phyloP scores from a whole-genome alignment of 1,284 basidiomycete genomes.

The Puccinia triticina region DNA sequence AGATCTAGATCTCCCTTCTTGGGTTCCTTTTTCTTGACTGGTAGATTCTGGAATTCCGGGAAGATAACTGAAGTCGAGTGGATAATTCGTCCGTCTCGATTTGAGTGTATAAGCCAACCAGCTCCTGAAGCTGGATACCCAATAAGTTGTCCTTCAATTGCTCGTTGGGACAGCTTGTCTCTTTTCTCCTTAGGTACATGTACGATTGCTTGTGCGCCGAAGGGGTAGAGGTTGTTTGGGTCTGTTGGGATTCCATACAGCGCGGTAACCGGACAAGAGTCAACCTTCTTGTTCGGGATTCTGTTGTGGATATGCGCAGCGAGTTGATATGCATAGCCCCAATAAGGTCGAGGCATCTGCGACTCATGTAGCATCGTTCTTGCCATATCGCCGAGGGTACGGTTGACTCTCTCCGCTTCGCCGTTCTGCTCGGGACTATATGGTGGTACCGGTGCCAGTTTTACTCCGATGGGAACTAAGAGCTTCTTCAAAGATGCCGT shows the following conservation, averaged over 20 bases:
- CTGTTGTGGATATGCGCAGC: neutral
- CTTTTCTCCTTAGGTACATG: too few species aligned
- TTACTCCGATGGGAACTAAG: neutral
- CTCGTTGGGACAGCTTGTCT: neutral
- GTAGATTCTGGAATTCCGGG: too few species aligned
- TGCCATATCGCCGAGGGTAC: conserved; percentile 5
- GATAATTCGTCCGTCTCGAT: too few species aligned
- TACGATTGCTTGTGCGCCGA: too few species aligned
- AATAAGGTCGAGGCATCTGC: neutral
- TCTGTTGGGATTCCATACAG: neutral
- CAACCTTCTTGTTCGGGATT: neutral
- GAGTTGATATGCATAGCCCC: neutral
- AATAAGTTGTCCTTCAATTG: neutral
- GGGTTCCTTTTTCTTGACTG: too few species aligned
- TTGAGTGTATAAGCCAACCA: neutral
- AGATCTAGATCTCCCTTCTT: too few species aligned
- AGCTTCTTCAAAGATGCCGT: neutral
- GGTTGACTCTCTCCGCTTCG: conserved; percentile 6
- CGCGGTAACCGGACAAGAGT: neutral
- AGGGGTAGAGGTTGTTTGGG: neutral
- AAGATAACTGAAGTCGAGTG: too few species aligned
- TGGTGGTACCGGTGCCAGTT: neutral
- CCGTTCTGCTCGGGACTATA: conserved; percentile 3
- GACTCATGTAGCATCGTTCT: conserved; percentile 2
- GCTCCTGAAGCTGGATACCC: neutral